Percentiles rank a stretch among this genome's conserved stretches.
Evolutionary conservation across 805 yeast species (phyloP).

Genomic region (Priceomyces castillae): DNA sequence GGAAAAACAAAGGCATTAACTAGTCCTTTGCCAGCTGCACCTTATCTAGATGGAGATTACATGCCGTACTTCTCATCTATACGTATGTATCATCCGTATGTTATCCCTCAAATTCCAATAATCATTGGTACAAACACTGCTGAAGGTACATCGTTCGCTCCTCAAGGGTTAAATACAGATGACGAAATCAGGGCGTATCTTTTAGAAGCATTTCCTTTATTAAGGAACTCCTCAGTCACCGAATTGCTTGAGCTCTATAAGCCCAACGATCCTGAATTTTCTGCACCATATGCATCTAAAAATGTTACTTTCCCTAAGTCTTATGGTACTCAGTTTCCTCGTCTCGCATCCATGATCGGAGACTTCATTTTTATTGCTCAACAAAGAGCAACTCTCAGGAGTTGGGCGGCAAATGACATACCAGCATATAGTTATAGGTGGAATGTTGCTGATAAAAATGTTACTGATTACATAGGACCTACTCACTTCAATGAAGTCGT

Average conservation of each 20-base stretch:
- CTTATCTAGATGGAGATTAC: slow-evolving; percentile 2
- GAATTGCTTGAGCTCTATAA: not conserved
- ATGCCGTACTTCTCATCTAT: slow-evolving; percentile 1
- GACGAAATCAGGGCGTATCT: not conserved
- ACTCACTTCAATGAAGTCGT: slow-evolving; percentile 4
- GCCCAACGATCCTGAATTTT: not conserved
- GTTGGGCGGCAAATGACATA: slow-evolving; percentile 1
- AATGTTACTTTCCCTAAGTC: not conserved
- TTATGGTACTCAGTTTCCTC: slow-evolving; percentile 1
- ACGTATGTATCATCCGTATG: not conserved
- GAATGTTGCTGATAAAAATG: not conserved
- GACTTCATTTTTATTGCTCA: slow-evolving; percentile 2
- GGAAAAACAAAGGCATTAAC: not conserved
- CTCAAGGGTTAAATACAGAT: not conserved
- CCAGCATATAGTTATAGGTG: slow-evolving; percentile 3
- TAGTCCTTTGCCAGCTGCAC: not conserved
- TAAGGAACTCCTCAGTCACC: not conserved
- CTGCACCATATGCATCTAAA: not conserved
- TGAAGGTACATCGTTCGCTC: slow-evolving; percentile 3
- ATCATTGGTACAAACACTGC: slow-evolving; percentile 5
- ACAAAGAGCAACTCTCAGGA: not conserved
- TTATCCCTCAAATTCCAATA: slow-evolving; percentile 1
- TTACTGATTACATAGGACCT: not conserved
- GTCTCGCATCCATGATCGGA: slow-evolving; percentile 1
- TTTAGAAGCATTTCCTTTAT: not conserved